Evolutionary conservation across 306 rosid species (phyloP).

Genomic region (Begonia masoniana): DNA sequence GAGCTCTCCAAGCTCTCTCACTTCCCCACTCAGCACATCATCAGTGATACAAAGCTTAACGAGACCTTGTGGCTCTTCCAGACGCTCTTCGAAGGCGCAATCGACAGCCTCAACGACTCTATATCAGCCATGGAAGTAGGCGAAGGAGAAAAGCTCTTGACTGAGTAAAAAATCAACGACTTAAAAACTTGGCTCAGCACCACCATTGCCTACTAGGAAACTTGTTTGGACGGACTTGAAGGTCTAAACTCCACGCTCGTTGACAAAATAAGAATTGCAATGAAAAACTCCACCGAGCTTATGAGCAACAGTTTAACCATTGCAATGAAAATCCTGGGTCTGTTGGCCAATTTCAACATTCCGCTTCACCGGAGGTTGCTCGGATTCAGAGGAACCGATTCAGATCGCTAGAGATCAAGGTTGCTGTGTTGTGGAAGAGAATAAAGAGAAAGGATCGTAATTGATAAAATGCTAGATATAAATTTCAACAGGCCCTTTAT

Average conservation of each 20-base stretch:
- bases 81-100: slow-evolving; percentile 34
- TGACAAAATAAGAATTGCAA: slow-evolving; percentile 8
- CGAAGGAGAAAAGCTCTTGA: slow-evolving; percentile 8
- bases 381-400: slow-evolving; percentile 3
- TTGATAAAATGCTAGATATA: too few species aligned
- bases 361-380: slow-evolving; percentile 53
- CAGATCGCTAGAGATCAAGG: slow-evolving; percentile 33
- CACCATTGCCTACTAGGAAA: slow-evolving; percentile 58
- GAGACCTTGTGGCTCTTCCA: slow-evolving; percentile 31
- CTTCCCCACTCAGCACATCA: slow-evolving; percentile 6
- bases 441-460: too few species aligned
- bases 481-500: too few species aligned
- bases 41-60: slow-evolving; percentile 9
- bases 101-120: slow-evolving; percentile 55
- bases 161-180: slow-evolving; percentile 27
- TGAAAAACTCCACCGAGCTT: slow-evolving; percentile 61
- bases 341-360: slow-evolving; percentile 24
- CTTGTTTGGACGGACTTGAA: slow-evolving; percentile 56
- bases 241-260: slow-evolving; percentile 40
- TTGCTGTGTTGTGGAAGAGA: too few species aligned
- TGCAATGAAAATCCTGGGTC: slow-evolving; percentile 32
- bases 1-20: slow-evolving; percentile 36
- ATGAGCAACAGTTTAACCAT: slow-evolving; percentile 79
- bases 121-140: slow-evolving; percentile 22
- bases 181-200: slow-evolving; percentile 67